A percentile compares a stretch with the other conserved stretches of the same genome.
Evolutionary conservation across 2,329 filamentous ascomycete species (phyloP).

Genomic region (Fusarium setosum): DNA sequence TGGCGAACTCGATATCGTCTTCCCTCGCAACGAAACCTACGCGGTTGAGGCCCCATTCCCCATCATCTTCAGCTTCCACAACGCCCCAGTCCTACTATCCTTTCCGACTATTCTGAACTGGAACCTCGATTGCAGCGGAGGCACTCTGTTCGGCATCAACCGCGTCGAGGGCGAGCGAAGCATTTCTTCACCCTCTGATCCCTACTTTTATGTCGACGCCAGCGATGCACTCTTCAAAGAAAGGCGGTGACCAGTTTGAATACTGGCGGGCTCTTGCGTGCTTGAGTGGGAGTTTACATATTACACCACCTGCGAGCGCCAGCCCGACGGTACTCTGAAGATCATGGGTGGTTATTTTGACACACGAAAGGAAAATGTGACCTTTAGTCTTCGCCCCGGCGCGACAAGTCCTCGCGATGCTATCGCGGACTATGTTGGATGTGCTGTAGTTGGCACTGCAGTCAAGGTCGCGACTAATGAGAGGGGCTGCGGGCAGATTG

Average conservation of each 20-base stretch:
- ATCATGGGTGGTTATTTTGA: slow-evolving; percentile 24
- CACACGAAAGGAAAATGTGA: slow-evolving; percentile 4
- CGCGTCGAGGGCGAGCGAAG: slow-evolving; percentile 8
- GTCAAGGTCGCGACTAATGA: slow-evolving; percentile 21
- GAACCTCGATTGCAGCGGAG: slow-evolving; percentile 10
- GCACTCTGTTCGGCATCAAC: slow-evolving; percentile 19
- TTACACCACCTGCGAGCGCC: slow-evolving; percentile 18
- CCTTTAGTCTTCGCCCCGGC: slow-evolving; percentile 12
- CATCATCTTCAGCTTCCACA: slow-evolving; percentile 29
- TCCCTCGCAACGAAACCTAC: slow-evolving; percentile 26
- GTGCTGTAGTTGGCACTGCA: slow-evolving; percentile 12
- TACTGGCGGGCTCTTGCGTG: slow-evolving; percentile 23
- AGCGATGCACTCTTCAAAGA: slow-evolving; percentile 15
- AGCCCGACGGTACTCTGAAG: slow-evolving; percentile 7
- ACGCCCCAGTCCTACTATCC: slow-evolving; percentile 19
- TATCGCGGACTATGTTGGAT: slow-evolving; percentile 15
- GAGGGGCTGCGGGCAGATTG: slow-evolving; percentile 19
- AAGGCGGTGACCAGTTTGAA: slow-evolving; percentile 20
- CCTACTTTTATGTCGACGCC: slow-evolving; percentile 25
- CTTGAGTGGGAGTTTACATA: slow-evolving; percentile 21
- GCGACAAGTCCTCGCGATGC: slow-evolving; percentile 9
- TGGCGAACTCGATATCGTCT: slow-evolving; percentile 27
- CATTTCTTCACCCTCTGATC: slow-evolving; percentile 5
- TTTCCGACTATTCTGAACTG: slow-evolving; percentile 22
- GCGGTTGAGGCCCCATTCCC: slow-evolving; percentile 25